phyloP scores from a whole-genome alignment of 345 rosid genomes.

The Heritiera littoralis region DNA sequence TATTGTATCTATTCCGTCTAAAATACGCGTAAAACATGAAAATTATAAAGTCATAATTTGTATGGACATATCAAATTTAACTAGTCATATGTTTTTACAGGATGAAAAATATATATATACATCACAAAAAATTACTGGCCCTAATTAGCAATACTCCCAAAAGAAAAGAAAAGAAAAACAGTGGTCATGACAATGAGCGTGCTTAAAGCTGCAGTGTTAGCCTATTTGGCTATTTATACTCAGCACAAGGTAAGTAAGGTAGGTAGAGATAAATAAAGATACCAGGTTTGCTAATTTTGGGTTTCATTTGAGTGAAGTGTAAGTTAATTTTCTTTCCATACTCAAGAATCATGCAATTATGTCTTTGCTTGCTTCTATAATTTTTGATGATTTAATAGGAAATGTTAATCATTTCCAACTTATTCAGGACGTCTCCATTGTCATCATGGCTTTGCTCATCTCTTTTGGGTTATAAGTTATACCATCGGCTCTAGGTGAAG shows the following conservation, averaged over 20 bases:
- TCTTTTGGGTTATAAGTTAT: neutral
- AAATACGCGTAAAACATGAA: too few relatives aligned
- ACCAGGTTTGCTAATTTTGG: neutral
- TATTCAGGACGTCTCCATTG: neutral
- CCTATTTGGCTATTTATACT: neutral
- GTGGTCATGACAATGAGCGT: neutral
- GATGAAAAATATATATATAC: too few relatives aligned
- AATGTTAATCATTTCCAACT: neutral
- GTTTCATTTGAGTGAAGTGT: constrained; percentile 29
- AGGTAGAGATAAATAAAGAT: neutral
- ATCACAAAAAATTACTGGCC: too few relatives aligned
- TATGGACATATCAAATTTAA: too few relatives aligned
- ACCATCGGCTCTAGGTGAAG: neutral
- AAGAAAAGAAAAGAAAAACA: neutral
- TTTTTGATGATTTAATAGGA: neutral
- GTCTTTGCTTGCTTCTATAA: neutral
- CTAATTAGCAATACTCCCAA: too few relatives aligned
- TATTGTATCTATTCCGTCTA: too few relatives aligned
- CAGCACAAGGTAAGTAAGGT: neutral
- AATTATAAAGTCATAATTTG: too few relatives aligned
- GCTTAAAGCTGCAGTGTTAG: neutral
- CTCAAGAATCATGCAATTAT: neutral
- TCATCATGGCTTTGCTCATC: neutral
- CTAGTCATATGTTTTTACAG: too few relatives aligned
- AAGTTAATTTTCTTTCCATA: constrained; percentile 7